phyloP scores from a whole-genome alignment of 1,139 yeast species.

The Pichia sp. region DNA sequence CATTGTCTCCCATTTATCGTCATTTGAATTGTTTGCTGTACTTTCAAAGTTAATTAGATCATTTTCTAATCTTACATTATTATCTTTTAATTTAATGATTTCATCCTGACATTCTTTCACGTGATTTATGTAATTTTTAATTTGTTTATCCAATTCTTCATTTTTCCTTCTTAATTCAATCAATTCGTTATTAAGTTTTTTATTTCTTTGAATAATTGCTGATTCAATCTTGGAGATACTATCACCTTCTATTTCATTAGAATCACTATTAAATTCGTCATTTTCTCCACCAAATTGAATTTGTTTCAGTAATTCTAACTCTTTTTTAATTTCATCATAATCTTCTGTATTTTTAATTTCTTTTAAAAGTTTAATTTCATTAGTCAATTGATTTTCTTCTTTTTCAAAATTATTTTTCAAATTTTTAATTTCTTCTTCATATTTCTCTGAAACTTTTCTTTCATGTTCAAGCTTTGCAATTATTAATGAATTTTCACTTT shows the following conservation, averaged over 20 bases:
- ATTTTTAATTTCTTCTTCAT: conserved; percentile 31
- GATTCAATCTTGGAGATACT: conserved; percentile 35
- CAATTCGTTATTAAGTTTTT: conserved; percentile 53
- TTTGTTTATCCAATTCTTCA: conserved; percentile 35
- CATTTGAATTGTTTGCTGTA: conserved; percentile 26
- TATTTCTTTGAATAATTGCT: conserved; percentile 53
- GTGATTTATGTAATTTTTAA: conserved; percentile 32
- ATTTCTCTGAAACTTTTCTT: conserved; percentile 32
- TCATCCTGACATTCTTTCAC: conserved; percentile 37
- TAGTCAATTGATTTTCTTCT: conserved; percentile 43
- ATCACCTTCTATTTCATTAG: conserved; percentile 24
- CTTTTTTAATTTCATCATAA: conserved; percentile 75
- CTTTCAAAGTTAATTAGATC: conserved; percentile 57
- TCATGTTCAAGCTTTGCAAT: conserved; percentile 59
- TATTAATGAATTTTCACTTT: conserved; percentile 59
- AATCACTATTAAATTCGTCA: conserved; percentile 22
- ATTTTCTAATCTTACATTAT: conserved; percentile 61
- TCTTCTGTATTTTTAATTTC: conserved; percentile 46
- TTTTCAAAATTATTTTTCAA: conserved; percentile 21
- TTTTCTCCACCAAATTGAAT: conserved; percentile 57
- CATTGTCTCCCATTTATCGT: conserved; percentile 52
- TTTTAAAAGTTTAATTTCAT: conserved; percentile 48
- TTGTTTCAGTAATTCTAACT: conserved; percentile 62
- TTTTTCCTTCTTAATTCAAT: conserved; percentile 52
- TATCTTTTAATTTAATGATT: conserved; percentile 33